Evolutionary conservation across 345 rosid genomes (phyloP).

Genomic region (Durio zibethinus): DNA sequence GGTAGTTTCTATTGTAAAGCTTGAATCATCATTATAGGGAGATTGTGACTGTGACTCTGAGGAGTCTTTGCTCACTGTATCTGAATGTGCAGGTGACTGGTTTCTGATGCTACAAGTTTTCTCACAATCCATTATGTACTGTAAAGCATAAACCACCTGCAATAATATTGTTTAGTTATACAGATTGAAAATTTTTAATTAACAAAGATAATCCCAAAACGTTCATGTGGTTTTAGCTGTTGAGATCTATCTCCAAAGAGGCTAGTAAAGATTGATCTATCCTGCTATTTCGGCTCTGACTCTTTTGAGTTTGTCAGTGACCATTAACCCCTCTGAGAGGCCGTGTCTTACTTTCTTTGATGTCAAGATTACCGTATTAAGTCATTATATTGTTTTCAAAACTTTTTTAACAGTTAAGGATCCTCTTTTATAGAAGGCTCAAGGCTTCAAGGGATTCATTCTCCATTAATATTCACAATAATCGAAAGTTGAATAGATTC

Average conservation of each 20-base stretch:
- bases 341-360: no score
- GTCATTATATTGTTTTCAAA: no score
- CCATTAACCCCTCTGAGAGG: neutral
- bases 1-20: constrained; percentile 12
- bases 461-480: no score
- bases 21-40: constrained; percentile 22
- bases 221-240: neutral
- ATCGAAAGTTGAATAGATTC: no score
- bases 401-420: no score
- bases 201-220: neutral
- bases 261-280: neutral
- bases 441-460: no score
- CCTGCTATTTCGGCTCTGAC: neutral
- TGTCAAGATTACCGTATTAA: no score
- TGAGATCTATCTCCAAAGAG: neutral
- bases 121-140: constrained; percentile 32
- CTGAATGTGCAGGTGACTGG: constrained; percentile 40
- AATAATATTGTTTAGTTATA: neutral
- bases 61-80: constrained; percentile 30
- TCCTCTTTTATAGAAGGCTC: no score
- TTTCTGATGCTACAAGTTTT: constrained; percentile 23
- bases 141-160: constrained; percentile 50
- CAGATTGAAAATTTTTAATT: neutral
- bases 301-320: neutral
- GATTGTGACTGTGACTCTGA: constrained; percentile 23